These are phyloP conservation scores for Phalaenopsis equestris DNA, from an alignment of 106 monocot species.

Conservation along the genomic window DNA sequence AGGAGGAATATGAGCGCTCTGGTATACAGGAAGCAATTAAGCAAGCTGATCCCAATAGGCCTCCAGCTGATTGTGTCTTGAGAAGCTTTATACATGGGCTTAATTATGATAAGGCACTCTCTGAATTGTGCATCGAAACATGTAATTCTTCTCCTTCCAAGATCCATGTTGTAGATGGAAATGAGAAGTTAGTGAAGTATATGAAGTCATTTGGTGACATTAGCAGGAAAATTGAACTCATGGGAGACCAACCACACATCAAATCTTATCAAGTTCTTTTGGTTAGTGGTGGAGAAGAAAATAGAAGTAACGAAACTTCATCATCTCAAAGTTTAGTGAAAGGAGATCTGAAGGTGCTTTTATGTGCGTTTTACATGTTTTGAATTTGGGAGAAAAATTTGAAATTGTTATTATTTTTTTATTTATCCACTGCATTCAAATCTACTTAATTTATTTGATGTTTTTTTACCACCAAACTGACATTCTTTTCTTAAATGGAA, in stretches of 20 bases:
- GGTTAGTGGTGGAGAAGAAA: constrained; percentile 1
- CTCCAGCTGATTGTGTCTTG: constrained; percentile 38
- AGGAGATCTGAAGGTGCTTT: constrained; percentile 8
- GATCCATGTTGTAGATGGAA: constrained; percentile 13
- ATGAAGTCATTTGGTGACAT: constrained; percentile 22
- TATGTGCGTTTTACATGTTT: neutral
- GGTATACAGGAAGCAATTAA: constrained; percentile 38
- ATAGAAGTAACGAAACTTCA: neutral
- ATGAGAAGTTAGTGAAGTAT: constrained; percentile 24
- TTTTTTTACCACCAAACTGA: no score
- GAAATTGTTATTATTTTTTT: no score
- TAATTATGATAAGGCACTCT: constrained; percentile 40
- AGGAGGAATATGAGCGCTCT: constrained; percentile 66
- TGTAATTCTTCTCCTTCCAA: constrained; percentile 17
- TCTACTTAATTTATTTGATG: no score
- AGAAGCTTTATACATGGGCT: constrained; percentile 31
- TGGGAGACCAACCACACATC: neutral
- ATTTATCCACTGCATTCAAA: no score
- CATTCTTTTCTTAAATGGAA: no score
- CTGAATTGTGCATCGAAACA: constrained; percentile 23
- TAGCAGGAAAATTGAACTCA: constrained; percentile 7
- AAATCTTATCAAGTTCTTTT: constrained; percentile 5
- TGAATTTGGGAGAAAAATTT: neutral
- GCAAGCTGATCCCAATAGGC: constrained; percentile 25
- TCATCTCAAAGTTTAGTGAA: constrained; percentile 1